Conservation (phyloP, 1,139 yeast species). For the Yamadazyma mexicana region DNA sequence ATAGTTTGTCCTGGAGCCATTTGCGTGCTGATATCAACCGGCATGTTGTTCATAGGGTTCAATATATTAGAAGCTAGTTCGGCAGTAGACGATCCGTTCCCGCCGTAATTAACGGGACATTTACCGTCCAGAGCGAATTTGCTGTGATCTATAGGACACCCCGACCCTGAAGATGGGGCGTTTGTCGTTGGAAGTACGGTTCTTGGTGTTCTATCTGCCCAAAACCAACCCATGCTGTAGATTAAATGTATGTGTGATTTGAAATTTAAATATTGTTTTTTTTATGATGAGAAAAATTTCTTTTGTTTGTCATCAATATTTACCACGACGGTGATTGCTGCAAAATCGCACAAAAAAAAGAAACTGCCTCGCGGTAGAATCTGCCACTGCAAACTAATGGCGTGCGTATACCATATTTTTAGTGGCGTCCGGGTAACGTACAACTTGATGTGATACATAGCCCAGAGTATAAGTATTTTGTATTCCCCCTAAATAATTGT, state of each 20-base stretch:
- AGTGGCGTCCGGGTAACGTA: no score
- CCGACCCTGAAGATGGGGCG: constrained; percentile 15
- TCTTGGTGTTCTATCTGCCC: constrained; percentile 49
- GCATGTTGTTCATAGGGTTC: constrained; percentile 90
- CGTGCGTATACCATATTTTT: no score
- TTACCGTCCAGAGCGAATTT: constrained; percentile 6
- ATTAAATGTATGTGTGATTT: background rate
- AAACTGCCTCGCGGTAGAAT: no score
- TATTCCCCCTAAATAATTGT: no score
- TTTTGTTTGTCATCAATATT: background rate
- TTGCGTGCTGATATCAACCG: constrained; percentile 62
- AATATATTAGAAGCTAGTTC: constrained; percentile 34
- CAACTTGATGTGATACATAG: no score
- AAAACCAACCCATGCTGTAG: constrained; percentile 77
- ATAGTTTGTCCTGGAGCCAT: constrained; percentile 80
- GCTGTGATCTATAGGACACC: constrained; percentile 23
- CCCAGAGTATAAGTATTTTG: no score
- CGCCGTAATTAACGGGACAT: constrained; percentile 11
- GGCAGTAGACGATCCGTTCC: constrained; percentile 12
- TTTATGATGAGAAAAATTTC: background rate
- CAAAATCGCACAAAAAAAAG: no score
- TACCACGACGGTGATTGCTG: background rate
- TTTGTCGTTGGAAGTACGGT: constrained; percentile 4
- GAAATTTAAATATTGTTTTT: background rate
- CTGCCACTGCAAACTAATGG: no score